A percentile compares a stretch with the other conserved stretches of the same genome.
These are phyloP conservation scores for Endocarpon pusillum DNA, from an alignment of 495 filamentous ascomycete genomes.

Conservation along the genomic window DNA sequence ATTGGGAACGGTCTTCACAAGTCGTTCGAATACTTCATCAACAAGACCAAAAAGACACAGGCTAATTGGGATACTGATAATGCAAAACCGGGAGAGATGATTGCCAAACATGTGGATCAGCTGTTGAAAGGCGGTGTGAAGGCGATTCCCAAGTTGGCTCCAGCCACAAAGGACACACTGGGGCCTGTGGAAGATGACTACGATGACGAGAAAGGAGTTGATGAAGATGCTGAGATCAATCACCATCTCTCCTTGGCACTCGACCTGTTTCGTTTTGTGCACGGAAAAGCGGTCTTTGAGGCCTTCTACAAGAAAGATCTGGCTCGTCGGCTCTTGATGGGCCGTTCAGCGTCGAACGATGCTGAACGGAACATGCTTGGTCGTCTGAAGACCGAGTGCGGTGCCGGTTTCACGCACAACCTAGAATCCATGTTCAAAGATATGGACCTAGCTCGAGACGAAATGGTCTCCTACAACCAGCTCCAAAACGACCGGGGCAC, in stretches of 20 bases:
- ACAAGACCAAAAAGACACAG: conserved; percentile 50
- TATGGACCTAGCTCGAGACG: conserved; percentile 73
- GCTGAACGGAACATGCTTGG: conserved; percentile 89
- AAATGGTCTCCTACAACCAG: conserved; percentile 60
- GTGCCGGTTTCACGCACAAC: conserved; percentile 84
- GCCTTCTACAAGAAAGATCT: conserved; percentile 98
- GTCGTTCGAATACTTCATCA: conserved; percentile 79
- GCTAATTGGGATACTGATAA: conserved; percentile 61
- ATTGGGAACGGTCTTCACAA: conserved; percentile 65
- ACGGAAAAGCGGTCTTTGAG: conserved; percentile 95
- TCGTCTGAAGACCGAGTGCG: conserved; percentile 87
- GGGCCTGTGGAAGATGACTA: conserved; percentile 1
- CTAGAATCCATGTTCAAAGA: conserved; percentile 99
- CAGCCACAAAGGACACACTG: background rate
- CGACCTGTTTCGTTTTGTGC: conserved; percentile 89
- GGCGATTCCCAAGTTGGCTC: conserved; percentile 29
- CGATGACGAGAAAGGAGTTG: conserved; percentile 42
- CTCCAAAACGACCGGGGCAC: conserved; percentile 30
- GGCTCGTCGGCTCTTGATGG: conserved; percentile 73
- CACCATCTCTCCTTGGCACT: conserved; percentile 79
- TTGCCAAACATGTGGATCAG: conserved; percentile 89
- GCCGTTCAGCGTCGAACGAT: conserved; percentile 79
- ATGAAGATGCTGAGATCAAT: conserved; percentile 81
- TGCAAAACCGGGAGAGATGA: conserved; percentile 93
- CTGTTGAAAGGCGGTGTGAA: conserved; percentile 77